These are phyloP conservation scores for Conoideocrella luteorostrata DNA, from an alignment of 2,329 filamentous ascomycete genomes.

Conservation along the genomic window DNA sequence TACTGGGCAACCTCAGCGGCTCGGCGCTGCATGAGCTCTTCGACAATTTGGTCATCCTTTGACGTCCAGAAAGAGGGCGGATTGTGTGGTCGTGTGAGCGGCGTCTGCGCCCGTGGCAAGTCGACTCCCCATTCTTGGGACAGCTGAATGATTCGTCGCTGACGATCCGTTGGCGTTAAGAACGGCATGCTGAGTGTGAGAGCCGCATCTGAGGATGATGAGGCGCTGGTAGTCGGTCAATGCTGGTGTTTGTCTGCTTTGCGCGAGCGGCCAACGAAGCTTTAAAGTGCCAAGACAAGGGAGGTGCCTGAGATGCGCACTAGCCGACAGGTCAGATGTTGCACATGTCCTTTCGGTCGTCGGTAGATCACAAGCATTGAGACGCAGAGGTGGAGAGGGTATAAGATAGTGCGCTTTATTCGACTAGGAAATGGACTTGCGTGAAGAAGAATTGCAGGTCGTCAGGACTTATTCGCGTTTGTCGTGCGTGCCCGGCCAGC, in stretches of 20 bases:
- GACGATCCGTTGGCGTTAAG: slow-evolving; percentile 30
- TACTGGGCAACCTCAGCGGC: slow-evolving; percentile 27
- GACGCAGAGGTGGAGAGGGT: too few relatives aligned
- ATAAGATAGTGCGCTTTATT: too few relatives aligned
- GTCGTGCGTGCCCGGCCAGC: too few relatives aligned
- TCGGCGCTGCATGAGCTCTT: slow-evolving; percentile 46
- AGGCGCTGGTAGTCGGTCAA: not conserved
- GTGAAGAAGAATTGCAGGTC: too few relatives aligned
- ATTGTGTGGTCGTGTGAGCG: slow-evolving; percentile 34
- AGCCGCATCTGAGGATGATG: not conserved
- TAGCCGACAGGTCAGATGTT: not conserved
- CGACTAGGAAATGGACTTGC: too few relatives aligned
- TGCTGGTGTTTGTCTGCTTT: too few relatives aligned
- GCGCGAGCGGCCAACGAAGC: too few relatives aligned
- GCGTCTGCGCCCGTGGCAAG: slow-evolving; percentile 31
- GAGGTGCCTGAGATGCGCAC: too few relatives aligned
- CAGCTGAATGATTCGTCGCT: slow-evolving; percentile 42
- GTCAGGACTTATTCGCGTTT: too few relatives aligned
- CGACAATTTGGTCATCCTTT: slow-evolving; percentile 46
- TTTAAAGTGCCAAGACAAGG: too few relatives aligned
- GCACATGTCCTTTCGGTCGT: too few relatives aligned
- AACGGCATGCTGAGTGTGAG: slow-evolving; percentile 20
- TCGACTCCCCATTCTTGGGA: slow-evolving; percentile 44
- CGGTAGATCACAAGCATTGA: too few relatives aligned
- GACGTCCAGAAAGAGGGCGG: slow-evolving; percentile 38